These are phyloP conservation scores for Pythium rishiriense DNA, from an alignment of 352 stramenopile genomes.

Conservation along the genomic window DNA sequence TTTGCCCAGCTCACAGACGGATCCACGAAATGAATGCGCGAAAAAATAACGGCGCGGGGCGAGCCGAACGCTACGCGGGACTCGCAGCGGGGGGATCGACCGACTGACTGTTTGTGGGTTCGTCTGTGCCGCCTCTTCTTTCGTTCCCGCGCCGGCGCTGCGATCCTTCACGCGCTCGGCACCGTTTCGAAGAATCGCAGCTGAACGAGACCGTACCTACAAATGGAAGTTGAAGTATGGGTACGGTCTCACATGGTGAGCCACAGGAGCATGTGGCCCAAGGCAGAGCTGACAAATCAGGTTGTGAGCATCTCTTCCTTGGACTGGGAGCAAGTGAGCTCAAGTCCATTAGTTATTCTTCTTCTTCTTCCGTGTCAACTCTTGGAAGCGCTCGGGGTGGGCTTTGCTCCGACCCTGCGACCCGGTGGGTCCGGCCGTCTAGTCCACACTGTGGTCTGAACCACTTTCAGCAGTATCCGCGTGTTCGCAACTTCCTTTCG, in stretches of 20 bases:
- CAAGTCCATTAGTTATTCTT: too few relatives aligned
- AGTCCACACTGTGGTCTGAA: too few relatives aligned
- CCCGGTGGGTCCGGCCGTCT: too few relatives aligned
- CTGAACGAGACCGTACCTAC: neutral
- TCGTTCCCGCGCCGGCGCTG: neutral
- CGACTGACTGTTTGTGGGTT: neutral
- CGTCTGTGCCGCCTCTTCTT: slow-evolving; percentile 2
- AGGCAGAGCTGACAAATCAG: neutral
- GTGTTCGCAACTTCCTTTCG: too few relatives aligned
- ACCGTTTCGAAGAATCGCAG: neutral
- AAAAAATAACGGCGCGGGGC: neutral
- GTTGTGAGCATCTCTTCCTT: neutral
- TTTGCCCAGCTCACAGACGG: too few relatives aligned
- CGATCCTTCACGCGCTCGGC: neutral
- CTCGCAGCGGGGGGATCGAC: neutral
- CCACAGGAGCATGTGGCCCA: slow-evolving; percentile 8
- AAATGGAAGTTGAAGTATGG: neutral
- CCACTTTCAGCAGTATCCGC: too few relatives aligned
- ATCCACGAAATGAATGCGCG: neutral
- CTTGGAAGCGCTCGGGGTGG: too few relatives aligned
- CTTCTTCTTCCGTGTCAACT: too few relatives aligned
- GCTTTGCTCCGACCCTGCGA: too few relatives aligned
- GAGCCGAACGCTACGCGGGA: neutral
- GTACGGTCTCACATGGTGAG: slow-evolving; percentile 1
- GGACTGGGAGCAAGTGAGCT: too few relatives aligned